Conservation (phyloP, 495 filamentous ascomycete genomes). For the Letharia columbiana region DNA sequence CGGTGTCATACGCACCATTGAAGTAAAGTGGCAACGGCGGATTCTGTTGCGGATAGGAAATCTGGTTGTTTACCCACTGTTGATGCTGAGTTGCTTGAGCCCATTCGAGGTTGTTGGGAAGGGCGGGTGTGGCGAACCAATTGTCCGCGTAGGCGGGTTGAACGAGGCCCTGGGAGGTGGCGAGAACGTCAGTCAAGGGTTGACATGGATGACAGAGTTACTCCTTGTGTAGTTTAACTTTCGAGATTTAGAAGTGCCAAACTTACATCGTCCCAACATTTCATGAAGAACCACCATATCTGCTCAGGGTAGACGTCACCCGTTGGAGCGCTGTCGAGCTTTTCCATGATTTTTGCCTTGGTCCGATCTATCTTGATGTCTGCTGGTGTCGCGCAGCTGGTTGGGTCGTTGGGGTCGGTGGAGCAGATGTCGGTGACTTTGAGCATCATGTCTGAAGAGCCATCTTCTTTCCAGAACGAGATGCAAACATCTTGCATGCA, state of each 20-base stretch:
- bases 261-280: constrained; percentile 26
- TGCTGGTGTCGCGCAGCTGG: constrained; percentile 22
- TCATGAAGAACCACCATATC: constrained; percentile 27
- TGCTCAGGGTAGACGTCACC: constrained; percentile 15
- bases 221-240: neutral
- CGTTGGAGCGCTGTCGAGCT: neutral
- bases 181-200: neutral
- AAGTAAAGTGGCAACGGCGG: constrained; percentile 19
- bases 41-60: constrained; percentile 18
- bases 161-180: constrained; percentile 9
- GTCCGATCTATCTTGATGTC: constrained; percentile 25
- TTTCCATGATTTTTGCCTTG: constrained; percentile 20
- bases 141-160: constrained; percentile 25
- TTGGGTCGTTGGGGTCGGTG: constrained; percentile 23
- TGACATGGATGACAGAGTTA: neutral
- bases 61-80: constrained; percentile 23
- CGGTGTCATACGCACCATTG: constrained; percentile 21
- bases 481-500: constrained; percentile 29
- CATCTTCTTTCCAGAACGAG: constrained; percentile 24
- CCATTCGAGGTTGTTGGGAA: constrained; percentile 20
- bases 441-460: constrained; percentile 26
- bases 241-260: neutral
- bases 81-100: constrained; percentile 13
- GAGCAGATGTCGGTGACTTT: constrained; percentile 27
- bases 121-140: constrained; percentile 23